Evolutionary conservation across 2,329 filamentous ascomycete species (phyloP), one percentile per base, ranked within the genome.

Genomic region (Penicillium aurantiogriseum): DNA sequence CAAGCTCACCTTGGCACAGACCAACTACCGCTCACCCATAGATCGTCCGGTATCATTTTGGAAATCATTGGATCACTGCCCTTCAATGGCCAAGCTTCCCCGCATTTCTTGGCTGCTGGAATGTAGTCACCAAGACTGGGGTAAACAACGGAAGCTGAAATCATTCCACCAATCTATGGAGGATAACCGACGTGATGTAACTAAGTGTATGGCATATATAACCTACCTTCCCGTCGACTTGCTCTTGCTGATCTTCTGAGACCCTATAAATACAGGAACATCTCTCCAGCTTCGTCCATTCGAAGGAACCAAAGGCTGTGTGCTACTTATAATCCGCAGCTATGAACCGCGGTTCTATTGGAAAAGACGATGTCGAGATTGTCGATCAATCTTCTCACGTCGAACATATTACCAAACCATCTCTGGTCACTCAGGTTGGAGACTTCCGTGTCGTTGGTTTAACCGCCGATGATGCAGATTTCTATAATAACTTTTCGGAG

Each of bases 381-480:
- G 58, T 40, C 13, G 55, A 60, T 27, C 33, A 48, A 19, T 23
- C 43, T 23, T 25, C 58, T 33, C 58, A 60, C 33, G 17, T 60
- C 13, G 58, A 60, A 21, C 33, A 27, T 7, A 38, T 60, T 9
- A 44, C 48, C 3, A 60, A 60, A 19, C 50, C 47, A 23, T 58
- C 58, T 4, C 48, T 40, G 2, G 40, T 57, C 5, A 23, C 50
- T 11, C 25, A 44, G 11, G 36, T 46, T 21, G 25, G 23, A 43
- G 42, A 36, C 5, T 51, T 62, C 17, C 55, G 56, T 8, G 60
- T 62, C 17, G 39, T 62, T 5, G 60, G 58, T 7, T 38, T 61
- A 25, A 50, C 52, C 1, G 27, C 50, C n/a, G 61, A 63, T 2
- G 61, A 63, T 53, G 59, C 52, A 19, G 51, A 55, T 5, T 62